Evolutionary conservation across 202 grass and related monocot genomes (phyloP).

Genomic region (Sporobolus alterniflorus): DNA sequence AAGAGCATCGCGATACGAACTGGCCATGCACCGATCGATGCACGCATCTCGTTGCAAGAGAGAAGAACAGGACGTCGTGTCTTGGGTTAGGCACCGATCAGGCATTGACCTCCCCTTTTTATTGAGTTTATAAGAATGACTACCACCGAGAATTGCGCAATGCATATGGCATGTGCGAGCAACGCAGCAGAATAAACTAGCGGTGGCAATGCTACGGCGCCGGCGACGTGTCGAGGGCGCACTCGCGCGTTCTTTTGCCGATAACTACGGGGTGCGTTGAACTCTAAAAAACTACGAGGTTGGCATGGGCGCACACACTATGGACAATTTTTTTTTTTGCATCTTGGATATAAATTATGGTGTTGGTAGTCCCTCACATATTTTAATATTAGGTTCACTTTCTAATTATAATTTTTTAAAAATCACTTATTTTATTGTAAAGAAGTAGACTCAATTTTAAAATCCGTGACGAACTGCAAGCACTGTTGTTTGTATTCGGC

Average conservation of each 20-base stretch:
- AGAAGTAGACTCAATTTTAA: too few species aligned
- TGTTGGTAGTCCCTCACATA: too few species aligned
- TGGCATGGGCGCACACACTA: slow-evolving; percentile 15
- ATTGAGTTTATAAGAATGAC: not conserved
- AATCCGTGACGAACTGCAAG: too few species aligned
- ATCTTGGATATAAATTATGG: too few species aligned
- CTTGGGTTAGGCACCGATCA: not conserved
- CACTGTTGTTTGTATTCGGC: too few species aligned
- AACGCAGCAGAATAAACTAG: not conserved
- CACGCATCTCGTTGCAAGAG: not conserved
- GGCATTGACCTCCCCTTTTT: not conserved
- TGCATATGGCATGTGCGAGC: not conserved
- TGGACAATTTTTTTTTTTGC: too few species aligned
- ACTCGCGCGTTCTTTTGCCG: not conserved
- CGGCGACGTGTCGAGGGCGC: not conserved
- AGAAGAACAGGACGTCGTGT: not conserved
- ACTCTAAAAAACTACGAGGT: too few species aligned
- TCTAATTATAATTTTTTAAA: too few species aligned
- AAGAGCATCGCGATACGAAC: not conserved
- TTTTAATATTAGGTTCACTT: too few species aligned
- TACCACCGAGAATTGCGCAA: not conserved
- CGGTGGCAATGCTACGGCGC: not conserved
- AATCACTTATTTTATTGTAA: too few species aligned
- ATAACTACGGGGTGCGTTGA: not conserved
- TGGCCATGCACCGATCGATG: not conserved